Base-by-base conservation (phyloP, 805 yeast genomes). In the Monosporozyma aerobia region DNA sequence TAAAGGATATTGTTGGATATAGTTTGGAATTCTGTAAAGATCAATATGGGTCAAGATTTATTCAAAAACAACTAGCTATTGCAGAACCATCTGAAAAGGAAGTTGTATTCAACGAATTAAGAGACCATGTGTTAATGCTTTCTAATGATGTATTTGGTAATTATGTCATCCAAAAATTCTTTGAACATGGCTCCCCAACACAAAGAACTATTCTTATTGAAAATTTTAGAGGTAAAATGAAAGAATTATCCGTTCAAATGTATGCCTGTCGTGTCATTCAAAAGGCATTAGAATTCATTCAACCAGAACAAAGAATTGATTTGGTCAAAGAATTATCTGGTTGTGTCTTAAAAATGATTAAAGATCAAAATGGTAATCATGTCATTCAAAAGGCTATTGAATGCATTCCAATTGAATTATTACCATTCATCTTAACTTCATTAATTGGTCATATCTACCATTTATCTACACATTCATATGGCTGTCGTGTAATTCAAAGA, bases 121-220 rank as follows among this genome's bases (percentile, higher is more conserved):
- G 90, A 61, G 83, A 81, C 25, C 79, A 81, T 56, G 78, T 90
- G 3, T 75, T 83, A 52, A 90, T 85, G 52, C 73, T 94, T 56
- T 87, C 90, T 85, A 89, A 95, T 16, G 99, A 94, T 73, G 99
- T 94, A 8, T 94, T 94, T 70, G 99, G 99, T 53, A 94, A 94
- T 69, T 94, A 94, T 65, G 97, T 94, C 29, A 87, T 94, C 53
- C 99, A 94, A 69, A 90, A 92, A 69, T 87, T 82, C 63, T 88
- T 94, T 68, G 98, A 94, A 70, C 77, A 73, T 62, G 97, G 97
- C 33, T 74, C 83, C 3, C 75, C 69, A 27, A 77, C 80, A 25
- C 97, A 92, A 65, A 81, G 78, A 62, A 75, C 79, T 33, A 76
- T 83, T 11, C 73, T 94, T 56, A 79, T 88, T 50, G 83, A 78